Evolutionary conservation across 176 grass and related monocot genomes (phyloP).

Genomic region (Thinopyrum elongatum): DNA sequence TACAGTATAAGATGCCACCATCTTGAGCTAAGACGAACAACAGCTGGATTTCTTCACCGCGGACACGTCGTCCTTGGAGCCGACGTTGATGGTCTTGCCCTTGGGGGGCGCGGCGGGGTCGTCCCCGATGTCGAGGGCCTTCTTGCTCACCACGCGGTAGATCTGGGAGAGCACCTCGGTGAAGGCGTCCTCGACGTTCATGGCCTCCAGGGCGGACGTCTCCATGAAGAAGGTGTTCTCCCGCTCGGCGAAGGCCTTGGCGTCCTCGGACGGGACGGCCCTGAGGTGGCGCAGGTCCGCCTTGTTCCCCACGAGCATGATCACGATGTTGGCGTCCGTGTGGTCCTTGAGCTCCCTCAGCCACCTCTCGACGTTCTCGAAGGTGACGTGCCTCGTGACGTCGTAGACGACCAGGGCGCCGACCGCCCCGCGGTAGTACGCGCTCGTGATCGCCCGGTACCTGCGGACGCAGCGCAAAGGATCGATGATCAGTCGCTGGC

Average conservation of each 20-base stretch:
- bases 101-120: constrained; percentile 42
- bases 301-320: constrained; percentile 73
- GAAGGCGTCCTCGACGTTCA: constrained; percentile 61
- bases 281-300: constrained; percentile 64
- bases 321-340: constrained; percentile 60
- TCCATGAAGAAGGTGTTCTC: constrained; percentile 66
- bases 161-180: constrained; percentile 64
- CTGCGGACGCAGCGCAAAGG: constrained; percentile 9
- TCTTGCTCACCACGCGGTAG: constrained; percentile 58
- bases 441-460: constrained; percentile 69
- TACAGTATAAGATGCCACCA: constrained; percentile 12
- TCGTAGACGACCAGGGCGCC: constrained; percentile 59
- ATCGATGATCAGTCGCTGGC: not conserved
- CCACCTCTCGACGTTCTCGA: constrained; percentile 77
- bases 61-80: constrained; percentile 57
- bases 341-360: constrained; percentile 65
- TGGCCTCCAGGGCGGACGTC: constrained; percentile 55
- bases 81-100: constrained; percentile 47
- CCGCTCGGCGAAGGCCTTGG: constrained; percentile 55
- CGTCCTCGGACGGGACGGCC: constrained; percentile 38
- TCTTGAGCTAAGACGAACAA: constrained; percentile 46
- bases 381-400: constrained; percentile 54
- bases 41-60: constrained; percentile 52
- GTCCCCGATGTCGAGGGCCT: constrained; percentile 52
- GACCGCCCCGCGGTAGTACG: constrained; percentile 61